Evolutionary conservation across 768 basidiomycete species (phyloP), one percentile per base, ranked within the genome.

Genomic region (Auricularia heimuer): DNA sequence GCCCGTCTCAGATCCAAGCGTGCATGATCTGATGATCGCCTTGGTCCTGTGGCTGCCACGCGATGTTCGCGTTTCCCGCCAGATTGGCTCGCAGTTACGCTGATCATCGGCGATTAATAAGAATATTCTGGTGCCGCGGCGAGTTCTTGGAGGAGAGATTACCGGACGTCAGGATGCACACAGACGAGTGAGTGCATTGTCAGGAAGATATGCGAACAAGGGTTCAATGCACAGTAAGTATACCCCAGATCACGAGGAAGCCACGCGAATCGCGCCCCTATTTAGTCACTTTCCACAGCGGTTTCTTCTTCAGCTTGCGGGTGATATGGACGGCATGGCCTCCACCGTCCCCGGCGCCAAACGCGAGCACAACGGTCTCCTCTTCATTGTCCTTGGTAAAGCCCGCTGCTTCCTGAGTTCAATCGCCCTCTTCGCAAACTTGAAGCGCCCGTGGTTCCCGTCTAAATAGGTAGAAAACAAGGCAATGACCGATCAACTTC

Each of bases 301-400:
- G 73, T 44, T 75, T 73, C 69, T 87, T 89, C 76, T 88, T 88
- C 79, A 88, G 79, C 77, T 94, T 94, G 69, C 92, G 84, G 58
- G 92, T 93, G 72, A 96, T 82, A 74, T 93, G 90, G 69, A 95
- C 91, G 64, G 88, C 84, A 71, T 86, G 92, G 65, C 82, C 62
- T 80, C 86, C 75, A 79, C 80, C 68, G 80, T 86, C 69, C 79
- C 81, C 67, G 16, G 64, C 63, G 65, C 90, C 90, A 76, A 94
- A 93, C 44, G 91, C 92, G 69, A 95, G 80, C 63, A 96, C 92
- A 54, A 95, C 92, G n/a, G 90, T 91, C 77, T 94, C 92, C 75
- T 91, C 90, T 66, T 84, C 85, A 64, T 88, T 85, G 67, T 81
- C 77, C 63, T 85, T 87, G 67, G 86, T 84, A 58, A 85, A 82